Conservation (phyloP, 2,329 filamentous ascomycete genomes). For the Penicillium occitanis region DNA sequence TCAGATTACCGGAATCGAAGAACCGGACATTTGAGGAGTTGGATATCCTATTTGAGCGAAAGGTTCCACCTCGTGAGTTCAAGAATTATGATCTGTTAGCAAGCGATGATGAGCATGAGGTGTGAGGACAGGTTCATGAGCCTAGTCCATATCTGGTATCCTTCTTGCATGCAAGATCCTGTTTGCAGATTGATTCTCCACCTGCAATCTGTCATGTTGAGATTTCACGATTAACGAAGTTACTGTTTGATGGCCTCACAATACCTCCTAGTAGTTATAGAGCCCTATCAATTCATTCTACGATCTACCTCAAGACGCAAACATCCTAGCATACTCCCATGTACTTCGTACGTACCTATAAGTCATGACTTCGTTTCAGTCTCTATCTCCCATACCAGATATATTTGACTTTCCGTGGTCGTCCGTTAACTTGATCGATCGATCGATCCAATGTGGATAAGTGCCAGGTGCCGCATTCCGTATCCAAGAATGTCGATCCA, state of each 20-base stretch:
- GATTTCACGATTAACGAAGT: background rate
- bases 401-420: background rate
- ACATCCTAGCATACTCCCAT: background rate
- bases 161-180: background rate
- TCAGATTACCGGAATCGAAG: slow-evolving; percentile 38
- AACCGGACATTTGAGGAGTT: slow-evolving; percentile 42
- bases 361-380: background rate
- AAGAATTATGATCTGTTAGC: slow-evolving; percentile 20
- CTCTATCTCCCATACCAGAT: background rate
- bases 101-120: background rate
- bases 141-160: background rate
- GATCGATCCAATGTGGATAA: background rate
- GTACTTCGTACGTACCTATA: background rate
- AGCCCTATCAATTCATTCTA: background rate
- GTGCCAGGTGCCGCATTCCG: slow-evolving; percentile 1
- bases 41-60: slow-evolving; percentile 43
- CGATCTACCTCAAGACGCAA: background rate
- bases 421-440: background rate
- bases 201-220: background rate
- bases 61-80: slow-evolving; percentile 38
- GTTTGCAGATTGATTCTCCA: background rate
- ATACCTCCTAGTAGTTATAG: background rate
- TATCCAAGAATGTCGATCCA: slow-evolving; percentile 9
- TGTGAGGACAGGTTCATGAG: background rate
- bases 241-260: background rate